Conservation (phyloP, 2,329 filamentous ascomycete species). For the Dactylellina cionopaga region DNA sequence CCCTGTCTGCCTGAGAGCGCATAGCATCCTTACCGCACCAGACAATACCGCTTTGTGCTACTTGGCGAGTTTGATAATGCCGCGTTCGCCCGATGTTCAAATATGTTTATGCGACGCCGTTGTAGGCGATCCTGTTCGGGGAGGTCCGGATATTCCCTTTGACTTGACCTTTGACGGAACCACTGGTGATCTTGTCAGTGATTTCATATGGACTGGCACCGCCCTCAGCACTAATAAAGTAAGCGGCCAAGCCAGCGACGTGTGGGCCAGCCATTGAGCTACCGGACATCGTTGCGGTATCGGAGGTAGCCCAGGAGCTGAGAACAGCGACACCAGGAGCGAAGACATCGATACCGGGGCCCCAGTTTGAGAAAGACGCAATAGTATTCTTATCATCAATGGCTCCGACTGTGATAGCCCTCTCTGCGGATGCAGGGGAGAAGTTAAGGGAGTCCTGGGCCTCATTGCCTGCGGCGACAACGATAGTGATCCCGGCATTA, state of each 20-base stretch:
- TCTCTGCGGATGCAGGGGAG: conserved; percentile 60
- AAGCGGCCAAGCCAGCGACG: conserved; percentile 68
- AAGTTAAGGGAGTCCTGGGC: conserved; percentile 42
- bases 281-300: conserved; percentile 63
- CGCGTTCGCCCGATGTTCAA: too few relatives aligned
- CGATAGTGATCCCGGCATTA: conserved; percentile 60
- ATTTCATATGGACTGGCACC: not conserved
- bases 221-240: conserved; percentile 60
- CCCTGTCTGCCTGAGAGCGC: too few relatives aligned
- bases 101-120: too few relatives aligned
- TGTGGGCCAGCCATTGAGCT: conserved; percentile 66
- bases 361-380: conserved; percentile 61
- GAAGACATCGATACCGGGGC: conserved; percentile 65
- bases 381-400: conserved; percentile 58
- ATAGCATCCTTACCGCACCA: too few relatives aligned
- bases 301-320: conserved; percentile 65
- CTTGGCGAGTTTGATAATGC: too few relatives aligned
- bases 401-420: conserved; percentile 62
- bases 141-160: not conserved
- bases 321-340: conserved; percentile 68
- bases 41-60: too few relatives aligned
- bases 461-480: conserved; percentile 60
- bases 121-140: not conserved
- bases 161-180: not conserved
- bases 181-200: not conserved